Base-by-base conservation (phyloP, 352 stramenopile genomes). In the Phytophthora citrophthora region DNA sequence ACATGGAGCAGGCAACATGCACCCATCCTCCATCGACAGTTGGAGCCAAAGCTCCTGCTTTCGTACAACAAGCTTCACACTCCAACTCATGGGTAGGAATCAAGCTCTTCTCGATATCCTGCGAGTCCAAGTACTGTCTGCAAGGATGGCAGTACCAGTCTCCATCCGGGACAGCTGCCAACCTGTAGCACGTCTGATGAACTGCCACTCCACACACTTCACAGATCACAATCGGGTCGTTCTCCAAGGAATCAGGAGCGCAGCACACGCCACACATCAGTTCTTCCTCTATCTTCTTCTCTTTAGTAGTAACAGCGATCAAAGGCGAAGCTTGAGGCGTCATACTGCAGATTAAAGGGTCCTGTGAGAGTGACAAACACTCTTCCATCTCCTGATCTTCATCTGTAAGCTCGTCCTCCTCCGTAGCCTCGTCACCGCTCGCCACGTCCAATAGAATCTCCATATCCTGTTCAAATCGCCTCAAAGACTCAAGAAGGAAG, bases 141-240 rank as follows among this genome's bases (percentile, higher is more conserved):
- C 91, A 97, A 20, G 79, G 80, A 11, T 80, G 70, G 56, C 88
- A 95, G 60, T 83, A 89, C 85, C 85, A 95, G 65, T 92, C 82
- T 38, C 77, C 79, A 2, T 92, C 83, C 0, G 88, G 88, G 4
- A 95, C 43, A 18, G 72, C 70, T 26, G 72, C 69, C 41, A 95
- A 77, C 31, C 81, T 66, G 62, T 95, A 95, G 67, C 88, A 95
- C 15, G 79, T 90, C 56, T 94, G 83, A 54, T 95, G 88, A 44
- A 95, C 84, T 0, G 81, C 81, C 20, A 83, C 69, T 24, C 73
- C 72, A 55, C 88, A 95, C 4, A 85, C 64, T 20, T 93, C 87
- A 62, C 87, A 95, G 59, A 92, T 86, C 43, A 95, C 78, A 54
- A 95, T 93, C 11, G 79, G 73, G 57, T 95, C 83, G 49, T 79